Evolutionary conservation across 192 early-diverging fungal genomes (phyloP).

Genomic region (Mortierella antarctica): DNA sequence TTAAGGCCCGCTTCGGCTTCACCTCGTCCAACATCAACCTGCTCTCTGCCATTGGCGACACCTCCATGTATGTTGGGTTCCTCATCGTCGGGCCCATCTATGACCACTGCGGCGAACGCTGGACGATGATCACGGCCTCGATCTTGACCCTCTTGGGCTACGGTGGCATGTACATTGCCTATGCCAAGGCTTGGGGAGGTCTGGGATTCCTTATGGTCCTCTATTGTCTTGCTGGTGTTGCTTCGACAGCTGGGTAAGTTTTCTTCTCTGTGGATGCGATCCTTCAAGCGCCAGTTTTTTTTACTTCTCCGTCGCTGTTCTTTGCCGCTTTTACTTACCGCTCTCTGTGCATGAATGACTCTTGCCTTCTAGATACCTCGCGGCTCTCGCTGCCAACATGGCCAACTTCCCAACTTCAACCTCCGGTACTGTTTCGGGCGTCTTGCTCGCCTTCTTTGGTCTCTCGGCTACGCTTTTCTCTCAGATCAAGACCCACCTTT

Average conservation of each 20-base stretch:
- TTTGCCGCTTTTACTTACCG: neutral
- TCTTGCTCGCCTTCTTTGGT: slow-evolving; percentile 52
- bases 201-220: slow-evolving; percentile 52
- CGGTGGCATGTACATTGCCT: slow-evolving; percentile 54
- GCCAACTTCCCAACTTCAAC: slow-evolving; percentile 49
- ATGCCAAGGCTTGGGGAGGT: slow-evolving; percentile 53
- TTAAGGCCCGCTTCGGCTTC: slow-evolving; percentile 51
- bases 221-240: slow-evolving; percentile 48
- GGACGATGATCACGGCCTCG: slow-evolving; percentile 39
- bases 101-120: slow-evolving; percentile 49
- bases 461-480: slow-evolving; percentile 51
- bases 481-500: slow-evolving; percentile 48
- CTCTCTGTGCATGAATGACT: neutral
- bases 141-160: slow-evolving; percentile 43
- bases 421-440: slow-evolving; percentile 47
- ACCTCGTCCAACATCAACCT: slow-evolving; percentile 49
- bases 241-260: slow-evolving; percentile 52
- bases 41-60: slow-evolving; percentile 47
- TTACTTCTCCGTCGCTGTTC: neutral
- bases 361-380: slow-evolving; percentile 23
- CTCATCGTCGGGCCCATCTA: slow-evolving; percentile 51
- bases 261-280: neutral
- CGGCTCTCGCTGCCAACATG: slow-evolving; percentile 53
- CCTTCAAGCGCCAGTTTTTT: neutral
- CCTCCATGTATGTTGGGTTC: slow-evolving; percentile 52